Evolutionary conservation across 2,329 filamentous ascomycete genomes (phyloP), one percentile per base, ranked within the genome.

Genomic region (Calonectria henricotiae): DNA sequence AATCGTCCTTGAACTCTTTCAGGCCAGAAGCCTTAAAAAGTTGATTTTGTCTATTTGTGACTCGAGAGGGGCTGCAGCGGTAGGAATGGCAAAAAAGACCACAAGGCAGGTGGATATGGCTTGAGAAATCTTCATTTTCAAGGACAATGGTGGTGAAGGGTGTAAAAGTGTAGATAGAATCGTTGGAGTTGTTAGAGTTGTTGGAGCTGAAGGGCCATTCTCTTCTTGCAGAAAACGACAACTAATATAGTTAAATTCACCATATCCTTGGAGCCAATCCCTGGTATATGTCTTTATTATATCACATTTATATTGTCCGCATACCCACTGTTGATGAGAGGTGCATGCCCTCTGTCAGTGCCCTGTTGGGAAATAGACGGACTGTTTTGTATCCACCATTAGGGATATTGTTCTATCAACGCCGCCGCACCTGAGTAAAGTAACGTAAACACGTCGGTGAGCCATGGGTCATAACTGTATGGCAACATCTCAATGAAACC

Each of bases 1-100:
- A 13, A 17, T 30, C 49, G 11, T 55, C 49, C 30, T 55, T 55
- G 49, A 37, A 23, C 30, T 55, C 49, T 9, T 30, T 35, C 49
- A 55, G 20, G 35, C 49, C 49, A 55, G 49, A 55, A 30, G 20
- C 49, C 49, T 55, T 55, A n/a, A 55, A 55, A 55, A 55, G 49
- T 55, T 30, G 30, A 55, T 55, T 13, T 32, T 20, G 49, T 27
- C n/a, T n/a, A 17, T 5, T 17, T 44, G 17, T 20, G 41, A 55
- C n/a, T 55, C 49, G 20, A 55, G 30, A 35, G 49, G 49, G 49
- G 13, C 49, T 30, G 49, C 49, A 23, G 49, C 8, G 32, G 49
- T n/a, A 20, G 49, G 20, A 37, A 37, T 20, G n/a, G 49, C 49
- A 35, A 30, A 55, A 30, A 55, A 37, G 12, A 30, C 49, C 49